Evolutionary conservation across 1,284 basidiomycete species (phyloP), one percentile per base, ranked within the genome.

Genomic region (Puccinia triticina): DNA sequence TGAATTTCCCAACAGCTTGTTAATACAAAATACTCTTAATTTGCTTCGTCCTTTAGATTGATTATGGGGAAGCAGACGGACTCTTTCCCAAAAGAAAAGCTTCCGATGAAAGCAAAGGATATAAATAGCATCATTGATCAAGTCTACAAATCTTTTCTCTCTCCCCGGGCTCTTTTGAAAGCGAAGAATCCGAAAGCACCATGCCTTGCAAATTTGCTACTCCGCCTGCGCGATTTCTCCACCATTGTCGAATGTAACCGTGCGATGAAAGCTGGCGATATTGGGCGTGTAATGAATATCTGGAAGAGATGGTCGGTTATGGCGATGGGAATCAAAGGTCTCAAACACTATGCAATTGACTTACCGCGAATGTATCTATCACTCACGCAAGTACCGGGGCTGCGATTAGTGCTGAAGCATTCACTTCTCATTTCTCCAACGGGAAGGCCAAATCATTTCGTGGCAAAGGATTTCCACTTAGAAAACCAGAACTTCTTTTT

Each of bases 161-260:
- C 40, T n/a, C n/a, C n/a, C n/a, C n/a, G n/a, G n/a, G n/a, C n/a
- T n/a, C n/a, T n/a, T n/a, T n/a, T n/a, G n/a, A 14, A 67, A 34
- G 67, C 67, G 14, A 21, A 43, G 21, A 11, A 2, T 69, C 11
- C 7, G 2, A 64, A 64, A 3, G 16, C 67, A 14, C n/a, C 14
- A 2, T 12, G 53, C 32, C 53, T 55, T 16, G 8, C 21, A n/a
- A 77, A 77, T 34, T 7, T 50, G 23, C 37, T n/a, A n/a, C n/a
- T n/a, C n/a, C n/a, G n/a, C n/a, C n/a, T n/a, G n/a, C n/a, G n/a
- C n/a, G n/a, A n/a, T 69, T 14, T 69, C 46, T 5, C 67, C 5
- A 69, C 40, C 12, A 32, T 69, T n/a, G 37, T 69, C 46, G 67
- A 69, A 69, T 69, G 67, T 16, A 46, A 69, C 40, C 37, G 23